phyloP scores from a whole-genome alignment of 2,329 filamentous ascomycete species.

The Ceratocystis variospora region DNA sequence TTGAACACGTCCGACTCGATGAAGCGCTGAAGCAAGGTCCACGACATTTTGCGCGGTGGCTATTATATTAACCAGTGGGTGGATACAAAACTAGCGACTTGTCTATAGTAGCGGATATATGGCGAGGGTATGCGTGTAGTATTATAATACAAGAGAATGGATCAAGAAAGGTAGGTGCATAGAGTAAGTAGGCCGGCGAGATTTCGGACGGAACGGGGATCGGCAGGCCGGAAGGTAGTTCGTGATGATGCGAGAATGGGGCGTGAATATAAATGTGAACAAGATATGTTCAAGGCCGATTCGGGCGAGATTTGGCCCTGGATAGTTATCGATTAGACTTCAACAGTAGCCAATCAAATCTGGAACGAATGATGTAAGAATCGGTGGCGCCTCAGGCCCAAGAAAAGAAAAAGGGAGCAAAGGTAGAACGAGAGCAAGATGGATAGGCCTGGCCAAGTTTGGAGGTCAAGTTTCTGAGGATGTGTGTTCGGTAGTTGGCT shows the following conservation, averaged over 20 bases:
- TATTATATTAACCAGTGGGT: background rate
- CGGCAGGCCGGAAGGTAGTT: background rate
- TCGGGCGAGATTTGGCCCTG: background rate
- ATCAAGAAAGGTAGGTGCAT: background rate
- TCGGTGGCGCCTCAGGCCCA: background rate
- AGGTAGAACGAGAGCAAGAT: too few species aligned
- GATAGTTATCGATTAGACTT: background rate
- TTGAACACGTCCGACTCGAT: constrained; percentile 91
- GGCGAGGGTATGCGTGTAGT: background rate
- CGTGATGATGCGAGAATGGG: background rate
- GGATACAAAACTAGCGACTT: background rate
- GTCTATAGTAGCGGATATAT: background rate
- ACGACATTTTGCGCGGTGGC: constrained; percentile 45
- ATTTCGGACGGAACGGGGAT: background rate
- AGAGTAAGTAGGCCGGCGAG: background rate
- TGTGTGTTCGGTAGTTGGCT: background rate
- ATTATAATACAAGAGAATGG: background rate
- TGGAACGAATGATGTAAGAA: background rate
- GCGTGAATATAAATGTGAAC: background rate
- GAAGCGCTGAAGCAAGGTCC: constrained; percentile 80
- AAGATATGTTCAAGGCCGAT: background rate
- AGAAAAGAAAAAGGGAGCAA: background rate
- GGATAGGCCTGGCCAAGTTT: background rate
- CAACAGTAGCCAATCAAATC: background rate
- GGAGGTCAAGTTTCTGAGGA: background rate